Base-by-base conservation (phyloP, 2,329 filamentous ascomycete species). In the Lecanoromycetidae sp. region DNA sequence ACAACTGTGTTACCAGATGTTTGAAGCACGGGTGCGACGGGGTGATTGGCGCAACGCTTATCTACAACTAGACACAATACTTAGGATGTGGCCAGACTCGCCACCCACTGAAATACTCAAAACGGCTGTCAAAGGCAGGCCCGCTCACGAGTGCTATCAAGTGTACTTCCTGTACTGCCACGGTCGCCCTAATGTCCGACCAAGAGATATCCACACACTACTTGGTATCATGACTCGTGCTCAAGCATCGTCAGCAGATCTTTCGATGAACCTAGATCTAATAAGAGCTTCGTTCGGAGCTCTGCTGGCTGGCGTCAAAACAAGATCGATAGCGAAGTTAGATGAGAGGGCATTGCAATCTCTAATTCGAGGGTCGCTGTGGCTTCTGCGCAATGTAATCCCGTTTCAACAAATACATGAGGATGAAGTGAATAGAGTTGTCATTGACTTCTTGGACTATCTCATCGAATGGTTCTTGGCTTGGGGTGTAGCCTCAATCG, bases 31-130 rank as follows among this genome's bases (percentile, higher is more conserved):
- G 34, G 51, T 73, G 3, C 54, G 69, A 4, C 56, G 61, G 26
- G 64, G 68, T 15, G 67, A 74, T 43, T 69, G 69, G 60, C 63
- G 59, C 30, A 64, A 62, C 8, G 69, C 71, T 1, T 76, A 75
- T 50, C 60, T 75, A 15, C 66, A 63, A 4, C 58, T 75, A 3
- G 72, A 76, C 55, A 68, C 68, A 8, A 61, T 62, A 2, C 56
- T 74, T 5, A 63, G 71, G 22, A 2, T 62, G 9, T 23, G 20
- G 35, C 7, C 20, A 7, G 22, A 19, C 9, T 2, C 4, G 5
- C 12, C 22, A 23, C 0, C n/a, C n/a, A 23, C 7, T 22, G 5
- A 1, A 4, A 22, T 26, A 12, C 35, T 38, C 2, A 20, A 26
- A 3, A 13, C 5, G 9, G 22, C 17, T n/a, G 17, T 26, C 20